These are phyloP conservation scores for Phanerochaete carnosa DNA, from an alignment of 768 basidiomycete species.

Conservation along the genomic window DNA sequence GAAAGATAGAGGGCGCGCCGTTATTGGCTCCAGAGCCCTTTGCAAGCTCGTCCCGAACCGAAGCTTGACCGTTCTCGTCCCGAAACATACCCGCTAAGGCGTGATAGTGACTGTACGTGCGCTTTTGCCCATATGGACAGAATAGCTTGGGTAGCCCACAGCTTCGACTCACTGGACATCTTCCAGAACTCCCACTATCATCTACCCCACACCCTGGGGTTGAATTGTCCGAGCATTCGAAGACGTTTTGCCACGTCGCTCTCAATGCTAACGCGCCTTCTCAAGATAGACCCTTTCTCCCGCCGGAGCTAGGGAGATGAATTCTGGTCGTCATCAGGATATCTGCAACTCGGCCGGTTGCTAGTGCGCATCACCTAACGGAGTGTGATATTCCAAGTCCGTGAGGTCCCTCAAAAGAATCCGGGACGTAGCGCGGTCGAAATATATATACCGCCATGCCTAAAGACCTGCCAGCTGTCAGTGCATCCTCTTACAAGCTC, in stretches of 20 bases:
- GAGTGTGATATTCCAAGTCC: neutral
- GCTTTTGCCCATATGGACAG: neutral
- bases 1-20: neutral
- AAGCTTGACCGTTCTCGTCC: conserved; percentile 24
- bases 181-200: conserved; percentile 2
- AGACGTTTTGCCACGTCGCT: conserved; percentile 21
- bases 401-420: neutral
- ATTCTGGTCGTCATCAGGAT: neutral
- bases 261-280: conserved; percentile 9
- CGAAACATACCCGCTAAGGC: conserved; percentile 23
- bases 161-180: neutral
- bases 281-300: conserved; percentile 8
- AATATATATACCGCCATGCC: neutral
- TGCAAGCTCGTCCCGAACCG: conserved; percentile 13
- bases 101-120: conserved; percentile 16
- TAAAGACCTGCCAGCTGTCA: neutral
- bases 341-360: neutral
- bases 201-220: conserved; percentile 21
- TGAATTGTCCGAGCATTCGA: conserved; percentile 26
- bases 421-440: neutral
- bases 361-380: neutral
- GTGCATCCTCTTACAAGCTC: neutral
- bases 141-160: neutral
- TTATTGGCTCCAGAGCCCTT: neutral
- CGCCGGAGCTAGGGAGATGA: neutral